phyloP scores from a whole-genome alignment of 352 stramenopile species.

The Pythium apleroticum region DNA sequence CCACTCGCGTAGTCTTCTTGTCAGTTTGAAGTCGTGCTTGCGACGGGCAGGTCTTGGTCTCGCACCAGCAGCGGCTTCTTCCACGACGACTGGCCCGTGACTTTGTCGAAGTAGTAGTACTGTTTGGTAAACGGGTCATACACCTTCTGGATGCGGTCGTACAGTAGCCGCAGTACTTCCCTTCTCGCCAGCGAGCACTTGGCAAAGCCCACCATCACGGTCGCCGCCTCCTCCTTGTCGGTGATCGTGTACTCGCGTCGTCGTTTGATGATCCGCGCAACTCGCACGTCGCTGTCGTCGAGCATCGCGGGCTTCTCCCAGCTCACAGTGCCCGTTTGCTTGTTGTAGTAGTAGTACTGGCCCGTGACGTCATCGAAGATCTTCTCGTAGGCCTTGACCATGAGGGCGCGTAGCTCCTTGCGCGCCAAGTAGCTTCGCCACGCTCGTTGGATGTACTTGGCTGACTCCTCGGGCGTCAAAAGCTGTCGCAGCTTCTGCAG shows the following conservation, averaged over 20 bases:
- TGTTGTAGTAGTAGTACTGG: constrained; percentile 83
- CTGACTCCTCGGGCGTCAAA: constrained; percentile 51
- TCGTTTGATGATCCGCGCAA: constrained; percentile 39
- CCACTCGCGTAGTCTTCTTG: constrained; percentile 10
- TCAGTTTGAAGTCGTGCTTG: constrained; percentile 5
- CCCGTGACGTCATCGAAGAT: constrained; percentile 64
- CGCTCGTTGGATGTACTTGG: constrained; percentile 49
- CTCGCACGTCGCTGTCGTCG: constrained; percentile 41
- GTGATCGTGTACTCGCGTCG: constrained; percentile 48
- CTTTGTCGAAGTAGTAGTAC: constrained; percentile 85
- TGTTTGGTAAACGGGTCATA: constrained; percentile 62
- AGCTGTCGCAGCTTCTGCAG: constrained; percentile 59
- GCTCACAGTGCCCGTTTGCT: constrained; percentile 55
- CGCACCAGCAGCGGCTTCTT: constrained; percentile 63
- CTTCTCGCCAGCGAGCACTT: constrained; percentile 45
- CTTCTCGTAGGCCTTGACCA: constrained; percentile 68
- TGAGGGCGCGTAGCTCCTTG: constrained; percentile 34
- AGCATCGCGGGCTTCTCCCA: constrained; percentile 65
- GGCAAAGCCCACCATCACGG: constrained; percentile 46
- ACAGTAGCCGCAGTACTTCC: constrained; percentile 43
- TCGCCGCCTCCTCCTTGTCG: constrained; percentile 36
- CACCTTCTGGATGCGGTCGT: constrained; percentile 64
- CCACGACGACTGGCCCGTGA: constrained; percentile 70
- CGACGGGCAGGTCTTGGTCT: constrained; percentile 38
- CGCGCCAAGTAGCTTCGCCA: constrained; percentile 46